Evolutionary conservation across 768 basidiomycete species (phyloP).

Genomic region (Rhodotorula diobovata): DNA sequence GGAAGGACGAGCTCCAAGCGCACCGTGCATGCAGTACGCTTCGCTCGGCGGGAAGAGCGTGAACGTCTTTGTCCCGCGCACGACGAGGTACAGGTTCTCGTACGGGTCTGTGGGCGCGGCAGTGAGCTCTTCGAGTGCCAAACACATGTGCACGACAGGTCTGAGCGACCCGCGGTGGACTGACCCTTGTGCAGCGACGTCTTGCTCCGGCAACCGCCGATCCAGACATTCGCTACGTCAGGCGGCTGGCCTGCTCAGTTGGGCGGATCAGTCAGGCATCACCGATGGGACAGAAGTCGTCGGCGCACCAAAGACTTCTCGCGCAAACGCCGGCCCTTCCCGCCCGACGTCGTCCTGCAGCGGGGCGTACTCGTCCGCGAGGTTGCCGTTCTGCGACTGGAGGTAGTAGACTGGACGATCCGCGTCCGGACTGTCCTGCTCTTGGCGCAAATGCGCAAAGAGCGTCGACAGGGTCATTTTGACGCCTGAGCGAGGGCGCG

Average conservation of each 20-base stretch:
- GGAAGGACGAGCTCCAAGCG: conserved; percentile 9
- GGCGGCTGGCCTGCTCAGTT: conserved; percentile 54
- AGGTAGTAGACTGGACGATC: conserved; percentile 60
- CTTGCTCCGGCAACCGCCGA: conserved; percentile 68
- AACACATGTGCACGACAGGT: too few relatives aligned
- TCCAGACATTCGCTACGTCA: conserved; percentile 92
- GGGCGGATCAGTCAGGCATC: background rate
- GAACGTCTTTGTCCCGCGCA: conserved; percentile 79
- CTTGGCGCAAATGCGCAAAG: background rate
- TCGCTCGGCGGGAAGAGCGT: conserved; percentile 84
- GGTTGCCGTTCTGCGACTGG: conserved; percentile 88
- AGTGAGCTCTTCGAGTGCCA: rapidly evolving
- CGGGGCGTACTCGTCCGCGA: conserved; percentile 73
- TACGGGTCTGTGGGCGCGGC: conserved; percentile 62
- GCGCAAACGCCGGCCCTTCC: conserved; percentile 65
- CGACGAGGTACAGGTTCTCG: conserved; percentile 86
- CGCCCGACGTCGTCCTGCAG: conserved; percentile 60
- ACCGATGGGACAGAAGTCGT: conserved; percentile 4
- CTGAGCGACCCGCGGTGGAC: conserved; percentile 20
- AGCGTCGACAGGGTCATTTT: conserved; percentile 13
- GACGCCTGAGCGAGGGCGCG: conserved; percentile 3
- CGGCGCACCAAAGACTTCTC: conserved; percentile 67
- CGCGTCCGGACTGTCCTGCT: background rate
- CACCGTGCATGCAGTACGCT: conserved; percentile 74
- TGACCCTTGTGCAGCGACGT: conserved; percentile 83